Evolutionary conservation across 768 basidiomycete species (phyloP), one percentile per base, ranked within the genome.

Genomic region (Amyloporia xantha): DNA sequence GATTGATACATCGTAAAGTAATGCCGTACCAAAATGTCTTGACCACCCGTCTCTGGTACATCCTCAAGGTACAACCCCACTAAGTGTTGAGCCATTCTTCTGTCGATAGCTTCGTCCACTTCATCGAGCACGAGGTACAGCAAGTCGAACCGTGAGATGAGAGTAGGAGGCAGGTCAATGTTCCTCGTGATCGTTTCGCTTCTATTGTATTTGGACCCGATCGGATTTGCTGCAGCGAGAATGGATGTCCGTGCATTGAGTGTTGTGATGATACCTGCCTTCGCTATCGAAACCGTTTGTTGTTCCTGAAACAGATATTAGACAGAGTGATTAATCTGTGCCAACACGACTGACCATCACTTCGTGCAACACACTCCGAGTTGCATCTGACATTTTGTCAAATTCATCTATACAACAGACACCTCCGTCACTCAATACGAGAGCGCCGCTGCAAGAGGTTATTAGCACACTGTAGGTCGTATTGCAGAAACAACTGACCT

Each of bases 341-440:
- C n/a, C 4, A 33, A 26, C 19, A 12, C 26, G 1, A 9, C 75
- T 46, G 55, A 91, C 90, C 95, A 98, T 98, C 13, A 96, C 94
- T 81, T 98, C 95, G 67, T 99, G 96, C 39, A 99, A 79, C 7
- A 98, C 95, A 62, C 96, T 97, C 41, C 96, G 84, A 38, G 96
- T 98, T 4, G 90, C 81, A 52, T 97, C 86, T 28, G 94, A 93
- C 96, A 99, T 99, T 68, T 99, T 99, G 71, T 99, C 96, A 58
- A 99, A 98, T 67, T 98, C 95, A 58, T 98, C 95, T 56, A 98
- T 98, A 62, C 95, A 98, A 64, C 93, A 97, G 4, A 97, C 92
- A 64, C 94, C 95, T 1, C 95, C 95, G 56, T 97, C 95, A 62
- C 88, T 91, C 51, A 97, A 68, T 1, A 96, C 94, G 10, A 97